phyloP scores from a whole-genome alignment of 805 yeast genomes.

The Nakazawaea peltata region DNA sequence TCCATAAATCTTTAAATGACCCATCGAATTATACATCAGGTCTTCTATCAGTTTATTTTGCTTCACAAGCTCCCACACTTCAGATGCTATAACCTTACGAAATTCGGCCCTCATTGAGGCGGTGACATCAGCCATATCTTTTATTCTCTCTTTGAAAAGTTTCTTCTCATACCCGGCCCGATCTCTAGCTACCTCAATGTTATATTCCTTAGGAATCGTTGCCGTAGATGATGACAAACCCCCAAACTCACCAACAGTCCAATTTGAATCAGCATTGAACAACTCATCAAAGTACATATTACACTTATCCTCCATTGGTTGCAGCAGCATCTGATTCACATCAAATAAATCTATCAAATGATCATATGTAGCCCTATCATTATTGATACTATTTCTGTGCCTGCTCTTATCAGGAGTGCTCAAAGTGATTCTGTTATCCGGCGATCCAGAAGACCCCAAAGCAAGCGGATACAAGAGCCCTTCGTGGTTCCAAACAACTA shows the following conservation, averaged over 20 bases:
- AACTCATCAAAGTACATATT: conserved; percentile 35
- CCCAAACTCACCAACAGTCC: conserved; percentile 21
- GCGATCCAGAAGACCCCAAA: not conserved
- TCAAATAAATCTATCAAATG: conserved; percentile 9
- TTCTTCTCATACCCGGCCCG: conserved; percentile 2
- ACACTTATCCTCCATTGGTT: conserved; percentile 35
- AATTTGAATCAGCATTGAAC: conserved; percentile 29
- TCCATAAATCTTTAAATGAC: conserved; percentile 23
- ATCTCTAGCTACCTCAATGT: conserved; percentile 2
- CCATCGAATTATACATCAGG: conserved; percentile 25
- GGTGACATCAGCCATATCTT: not conserved
- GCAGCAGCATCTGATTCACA: too few species aligned
- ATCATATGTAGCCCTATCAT: not conserved
- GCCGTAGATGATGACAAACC: too few species aligned
- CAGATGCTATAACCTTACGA: not conserved
- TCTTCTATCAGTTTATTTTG: conserved; percentile 16
- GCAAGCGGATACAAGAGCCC: not conserved
- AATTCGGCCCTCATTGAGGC: conserved; percentile 1
- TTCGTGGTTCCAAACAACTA: not conserved
- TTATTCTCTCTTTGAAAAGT: not conserved
- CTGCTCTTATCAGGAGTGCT: not conserved
- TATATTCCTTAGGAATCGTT: too few species aligned
- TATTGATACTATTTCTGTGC: not conserved
- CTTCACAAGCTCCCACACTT: conserved; percentile 15
- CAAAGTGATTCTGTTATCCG: not conserved